A percentile compares a stretch with the other conserved stretches of the same genome.
Conservation (phyloP, 176 grass and related monocot genomes). For the Triticum timopheevii region DNA sequence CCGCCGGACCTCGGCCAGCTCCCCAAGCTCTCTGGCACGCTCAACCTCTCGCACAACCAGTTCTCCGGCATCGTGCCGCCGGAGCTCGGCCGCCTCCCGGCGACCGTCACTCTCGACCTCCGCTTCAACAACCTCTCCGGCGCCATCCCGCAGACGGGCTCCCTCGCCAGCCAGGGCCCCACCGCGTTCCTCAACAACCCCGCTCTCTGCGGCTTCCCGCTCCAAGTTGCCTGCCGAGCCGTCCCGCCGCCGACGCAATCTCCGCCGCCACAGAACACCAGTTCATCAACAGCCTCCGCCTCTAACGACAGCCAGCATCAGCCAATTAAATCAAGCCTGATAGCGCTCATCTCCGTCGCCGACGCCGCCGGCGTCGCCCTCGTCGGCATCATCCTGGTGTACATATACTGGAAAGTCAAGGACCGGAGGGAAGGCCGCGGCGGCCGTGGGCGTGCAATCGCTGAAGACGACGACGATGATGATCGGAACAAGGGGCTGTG, state of each 20-base stretch:
- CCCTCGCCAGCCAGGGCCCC: conserved; percentile 81
- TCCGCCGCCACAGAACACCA: conserved; percentile 12
- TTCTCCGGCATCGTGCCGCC: conserved; percentile 65
- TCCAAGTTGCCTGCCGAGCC: conserved; percentile 80
- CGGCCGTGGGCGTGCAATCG: neutral
- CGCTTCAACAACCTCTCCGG: conserved; percentile 96
- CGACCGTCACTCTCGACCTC: conserved; percentile 81
- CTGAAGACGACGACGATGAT: neutral
- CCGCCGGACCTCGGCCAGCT: conserved; percentile 74
- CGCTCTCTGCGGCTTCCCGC: conserved; percentile 84
- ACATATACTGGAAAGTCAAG: conserved; percentile 85
- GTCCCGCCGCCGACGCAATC: conserved; percentile 42
- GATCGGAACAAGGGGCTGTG: conserved; percentile 5
- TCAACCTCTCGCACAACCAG: conserved; percentile 83
- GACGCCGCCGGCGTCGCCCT: conserved; percentile 85
- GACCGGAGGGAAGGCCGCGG: conserved; percentile 42
- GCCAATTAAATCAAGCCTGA: conserved; percentile 42
- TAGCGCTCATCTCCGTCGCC: conserved; percentile 77
- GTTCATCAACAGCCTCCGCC: neutral
- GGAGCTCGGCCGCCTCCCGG: conserved; percentile 62
- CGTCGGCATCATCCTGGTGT: conserved; percentile 74
- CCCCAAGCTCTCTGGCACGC: conserved; percentile 48
- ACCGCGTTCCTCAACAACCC: conserved; percentile 88
- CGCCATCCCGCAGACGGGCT: conserved; percentile 71
- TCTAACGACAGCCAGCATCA: neutral